Evolutionary conservation across 2,329 filamentous ascomycete genomes (phyloP), one percentile per base, ranked within the genome.

Genomic region (Alternaria arbusti): DNA sequence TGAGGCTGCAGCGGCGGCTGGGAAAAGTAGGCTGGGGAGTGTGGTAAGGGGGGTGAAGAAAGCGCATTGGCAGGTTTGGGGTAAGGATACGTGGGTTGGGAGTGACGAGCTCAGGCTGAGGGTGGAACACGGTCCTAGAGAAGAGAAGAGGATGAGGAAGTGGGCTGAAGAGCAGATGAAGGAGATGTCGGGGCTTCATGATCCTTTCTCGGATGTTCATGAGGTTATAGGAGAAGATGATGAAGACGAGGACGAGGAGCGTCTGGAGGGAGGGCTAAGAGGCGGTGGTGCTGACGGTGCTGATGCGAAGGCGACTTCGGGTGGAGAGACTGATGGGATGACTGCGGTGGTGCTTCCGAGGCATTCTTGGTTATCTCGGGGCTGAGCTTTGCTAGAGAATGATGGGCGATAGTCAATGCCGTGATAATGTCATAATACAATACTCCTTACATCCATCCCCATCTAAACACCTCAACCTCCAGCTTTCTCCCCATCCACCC

Each of bases 151-250:
- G 28, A 43, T 11, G 20, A 23, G 49, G 20, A 40, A 36, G 30
- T 36, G 32, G 49, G 49, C 20, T 13, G 40, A 30, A 7, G 12
- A n/a, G 17, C 12, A 9, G 11, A 4, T 25, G 6, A 23, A 6
- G 26, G 22, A 10, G 20, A 13, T 23, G 36, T 12, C 28, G 13
- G 49, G 30, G 26, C 10, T 54, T 3, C 10, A n/a, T 4, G 54
- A 30, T 13, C 52, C 32, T 12, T 54, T 64, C 13, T 54, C 32
- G 12, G 32, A 44, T 22, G 44, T 22, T 3, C 43, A 50, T 20
- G 49, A 44, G 45, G 30, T 15, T n/a, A 23, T 8, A 11, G 13
- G 20, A 15, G 10, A 12, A 6, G 17, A 11, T 13, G 28, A 8
- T 7, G 20, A 46, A 2, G 13, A 20, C 1, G 23, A n/a, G 17